phyloP scores from a whole-genome alignment of 192 early-diverging fungal genomes.

The Allomyces arbusculus region DNA sequence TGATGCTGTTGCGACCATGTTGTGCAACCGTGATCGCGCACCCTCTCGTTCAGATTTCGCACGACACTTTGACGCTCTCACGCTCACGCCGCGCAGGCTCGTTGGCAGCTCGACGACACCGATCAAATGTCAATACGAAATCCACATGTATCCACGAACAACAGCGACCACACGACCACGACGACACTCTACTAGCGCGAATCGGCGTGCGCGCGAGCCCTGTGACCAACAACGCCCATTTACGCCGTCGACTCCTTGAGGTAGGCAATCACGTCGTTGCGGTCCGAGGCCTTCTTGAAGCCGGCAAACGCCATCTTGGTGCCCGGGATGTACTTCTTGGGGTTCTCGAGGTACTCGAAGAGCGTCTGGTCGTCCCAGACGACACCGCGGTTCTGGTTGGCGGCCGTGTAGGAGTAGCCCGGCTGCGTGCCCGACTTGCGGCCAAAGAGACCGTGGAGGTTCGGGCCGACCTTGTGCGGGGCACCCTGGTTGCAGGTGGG shows the following conservation, averaged over 20 bases:
- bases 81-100: too few species aligned
- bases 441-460: slow-evolving; percentile 81
- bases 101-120: too few species aligned
- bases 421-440: slow-evolving; percentile 65
- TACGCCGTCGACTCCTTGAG: slow-evolving; percentile 52
- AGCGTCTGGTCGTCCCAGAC: slow-evolving; percentile 72
- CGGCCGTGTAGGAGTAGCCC: slow-evolving; percentile 82
- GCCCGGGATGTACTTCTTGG: slow-evolving; percentile 87
- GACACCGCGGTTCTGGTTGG: slow-evolving; percentile 70
- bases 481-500: slow-evolving; percentile 15
- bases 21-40: too few species aligned
- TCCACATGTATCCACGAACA: too few species aligned
- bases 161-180: too few species aligned
- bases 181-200: too few species aligned
- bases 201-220: too few species aligned
- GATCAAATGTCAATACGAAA: too few species aligned
- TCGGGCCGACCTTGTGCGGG: slow-evolving; percentile 89
- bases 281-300: slow-evolving; percentile 51
- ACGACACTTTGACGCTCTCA: too few species aligned
- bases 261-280: slow-evolving; percentile 71
- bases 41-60: too few species aligned
- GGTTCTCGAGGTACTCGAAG: slow-evolving; percentile 94
- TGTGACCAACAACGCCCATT: background rate
- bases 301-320: slow-evolving; percentile 98
- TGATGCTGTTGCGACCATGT: too few species aligned